Conservation (phyloP, 192 early-diverging fungal genomes). For the Allomyces javanicus region DNA sequence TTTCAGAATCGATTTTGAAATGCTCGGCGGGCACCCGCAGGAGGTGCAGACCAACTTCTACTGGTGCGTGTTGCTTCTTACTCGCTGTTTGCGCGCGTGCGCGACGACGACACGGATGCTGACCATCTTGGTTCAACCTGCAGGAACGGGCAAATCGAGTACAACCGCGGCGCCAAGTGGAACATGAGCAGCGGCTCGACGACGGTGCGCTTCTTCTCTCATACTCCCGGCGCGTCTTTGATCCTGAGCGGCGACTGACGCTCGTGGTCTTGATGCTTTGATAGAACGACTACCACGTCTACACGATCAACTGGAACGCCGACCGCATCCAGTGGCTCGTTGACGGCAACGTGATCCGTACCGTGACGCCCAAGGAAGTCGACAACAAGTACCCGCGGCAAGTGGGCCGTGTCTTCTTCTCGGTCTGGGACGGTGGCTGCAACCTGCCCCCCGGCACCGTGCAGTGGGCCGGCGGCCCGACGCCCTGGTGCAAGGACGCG, state of each 20-base stretch:
- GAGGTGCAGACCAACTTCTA: constrained; percentile 45
- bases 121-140: not conserved
- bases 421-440: constrained; percentile 44
- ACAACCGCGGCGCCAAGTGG: constrained; percentile 23
- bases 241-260: too few species aligned
- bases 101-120: too few species aligned
- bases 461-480: constrained; percentile 32
- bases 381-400: constrained; percentile 27
- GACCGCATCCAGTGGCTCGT: constrained; percentile 29
- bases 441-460: constrained; percentile 20
- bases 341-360: constrained; percentile 21
- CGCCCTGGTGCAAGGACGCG: constrained; percentile 19
- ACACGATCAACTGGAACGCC: constrained; percentile 36
- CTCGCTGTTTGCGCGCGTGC: not conserved
- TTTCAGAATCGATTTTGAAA: constrained; percentile 34
- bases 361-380: constrained; percentile 12
- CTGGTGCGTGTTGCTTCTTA: constrained; percentile 2
- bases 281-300: constrained; percentile 19
- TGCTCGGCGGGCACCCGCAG: constrained; percentile 24
- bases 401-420: constrained; percentile 28
- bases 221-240: too few species aligned
- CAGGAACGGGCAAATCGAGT: constrained; percentile 24
- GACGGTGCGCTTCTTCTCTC: not conserved
- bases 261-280: too few species aligned
- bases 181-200: constrained; percentile 16